A percentile compares a stretch with the other conserved stretches of the same genome.
These are phyloP conservation scores for Lobosporangium transversale DNA, from an alignment of 192 early-diverging fungal genomes.

Conservation along the genomic window DNA sequence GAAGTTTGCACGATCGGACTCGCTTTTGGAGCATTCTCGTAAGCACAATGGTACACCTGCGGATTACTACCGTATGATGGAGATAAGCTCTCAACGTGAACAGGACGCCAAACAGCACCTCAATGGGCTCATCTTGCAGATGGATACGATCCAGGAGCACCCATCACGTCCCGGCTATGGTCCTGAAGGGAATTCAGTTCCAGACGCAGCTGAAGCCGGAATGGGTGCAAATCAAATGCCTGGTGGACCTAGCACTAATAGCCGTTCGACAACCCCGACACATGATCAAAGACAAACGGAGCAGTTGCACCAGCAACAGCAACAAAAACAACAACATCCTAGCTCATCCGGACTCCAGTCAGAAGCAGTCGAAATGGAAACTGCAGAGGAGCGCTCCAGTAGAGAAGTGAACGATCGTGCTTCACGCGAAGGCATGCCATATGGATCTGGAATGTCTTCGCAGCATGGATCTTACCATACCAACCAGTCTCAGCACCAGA, in stretches of 20 bases:
- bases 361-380: neutral
- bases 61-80: conserved; percentile 50
- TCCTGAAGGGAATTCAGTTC: neutral
- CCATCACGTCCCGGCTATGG: conserved; percentile 14
- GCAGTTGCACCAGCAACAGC: no score
- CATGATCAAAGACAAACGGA: conserved; percentile 5
- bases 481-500: neutral
- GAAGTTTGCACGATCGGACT: conserved; percentile 80
- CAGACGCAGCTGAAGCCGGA: neutral
- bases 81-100: conserved; percentile 39
- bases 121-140: conserved; percentile 38
- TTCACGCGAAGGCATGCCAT: neutral
- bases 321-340: no score
- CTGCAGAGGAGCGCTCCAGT: neutral
- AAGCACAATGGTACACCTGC: conserved; percentile 58
- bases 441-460: conserved; percentile 6
- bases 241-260: neutral
- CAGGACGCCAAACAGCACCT: conserved; percentile 50
- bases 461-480: conserved; percentile 24
- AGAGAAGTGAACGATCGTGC: neutral
- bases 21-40: conserved; percentile 71
- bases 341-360: no score
- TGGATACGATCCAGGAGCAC: conserved; percentile 51
- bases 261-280: neutral
- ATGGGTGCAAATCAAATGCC: neutral